A percentile compares a stretch with the other conserved stretches of the same genome.
phyloP scores from a whole-genome alignment of 2,329 filamentous ascomycete species.

The Orbilia ellipsospora region DNA sequence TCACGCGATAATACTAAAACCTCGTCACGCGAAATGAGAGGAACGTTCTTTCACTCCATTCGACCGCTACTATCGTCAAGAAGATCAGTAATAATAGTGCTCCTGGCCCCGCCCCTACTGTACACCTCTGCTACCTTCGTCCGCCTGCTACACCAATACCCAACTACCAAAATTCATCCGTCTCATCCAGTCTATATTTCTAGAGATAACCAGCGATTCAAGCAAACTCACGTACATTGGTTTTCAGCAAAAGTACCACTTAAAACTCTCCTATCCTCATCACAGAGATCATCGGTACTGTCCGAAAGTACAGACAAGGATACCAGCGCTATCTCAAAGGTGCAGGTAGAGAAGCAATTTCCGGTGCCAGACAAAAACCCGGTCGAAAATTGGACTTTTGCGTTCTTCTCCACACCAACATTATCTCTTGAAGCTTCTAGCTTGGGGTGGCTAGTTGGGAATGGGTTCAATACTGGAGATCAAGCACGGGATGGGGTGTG shows the following conservation, averaged over 20 bases:
- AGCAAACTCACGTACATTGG: slow-evolving; percentile 40
- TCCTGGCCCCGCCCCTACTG: slow-evolving; percentile 27
- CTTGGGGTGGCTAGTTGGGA: slow-evolving; percentile 10
- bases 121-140: slow-evolving; percentile 35
- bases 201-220: slow-evolving; percentile 24
- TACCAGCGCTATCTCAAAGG: not conserved
- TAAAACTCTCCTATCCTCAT: not conserved
- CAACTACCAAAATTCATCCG: slow-evolving; percentile 29
- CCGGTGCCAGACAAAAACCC: slow-evolving; percentile 3
- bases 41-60: not conserved
- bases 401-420: slow-evolving; percentile 48
- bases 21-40: slow-evolving; percentile 8
- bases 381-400: slow-evolving; percentile 38
- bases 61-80: slow-evolving; percentile 8
- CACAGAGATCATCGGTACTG: not conserved
- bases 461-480: slow-evolving; percentile 41
- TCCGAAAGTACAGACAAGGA: not conserved
- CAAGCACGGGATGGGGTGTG: slow-evolving; percentile 16
- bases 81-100: slow-evolving; percentile 20
- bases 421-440: slow-evolving; percentile 28
- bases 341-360: not conserved
- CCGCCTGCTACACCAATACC: slow-evolving; percentile 39
- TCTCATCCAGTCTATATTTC: slow-evolving; percentile 44
- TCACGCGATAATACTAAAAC: not conserved
- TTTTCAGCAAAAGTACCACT: slow-evolving; percentile 29